phyloP scores from a whole-genome alignment of 495 filamentous ascomycete genomes.

The Penicillium malachiteum region DNA sequence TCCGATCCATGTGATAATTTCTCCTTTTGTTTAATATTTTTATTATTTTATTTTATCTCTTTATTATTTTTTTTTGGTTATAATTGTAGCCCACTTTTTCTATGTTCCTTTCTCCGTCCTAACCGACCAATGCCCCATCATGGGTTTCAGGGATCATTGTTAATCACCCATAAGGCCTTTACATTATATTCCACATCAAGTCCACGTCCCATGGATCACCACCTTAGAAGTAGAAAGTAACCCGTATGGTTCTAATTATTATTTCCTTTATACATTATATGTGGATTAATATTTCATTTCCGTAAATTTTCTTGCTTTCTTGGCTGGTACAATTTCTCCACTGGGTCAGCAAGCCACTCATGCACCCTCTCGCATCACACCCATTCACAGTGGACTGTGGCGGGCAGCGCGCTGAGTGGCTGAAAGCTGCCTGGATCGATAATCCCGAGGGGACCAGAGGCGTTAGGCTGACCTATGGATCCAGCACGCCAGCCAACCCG shows the following conservation, averaged over 20 bases:
- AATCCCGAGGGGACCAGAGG: constrained; percentile 16
- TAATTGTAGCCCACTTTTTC: not conserved
- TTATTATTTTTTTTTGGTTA: not conserved
- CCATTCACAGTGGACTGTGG: constrained; percentile 11
- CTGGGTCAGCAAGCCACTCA: constrained; percentile 1
- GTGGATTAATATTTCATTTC: not conserved
- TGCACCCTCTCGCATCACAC: constrained; percentile 15
- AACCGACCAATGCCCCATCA: not conserved
- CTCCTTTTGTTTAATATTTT: not conserved
- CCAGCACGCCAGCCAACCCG: constrained; percentile 14
- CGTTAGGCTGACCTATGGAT: constrained; percentile 16
- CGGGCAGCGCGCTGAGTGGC: constrained; percentile 30
- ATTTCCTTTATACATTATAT: not conserved
- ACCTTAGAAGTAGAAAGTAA: too few species aligned
- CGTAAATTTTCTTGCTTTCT: not conserved
- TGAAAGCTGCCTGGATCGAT: constrained; percentile 15
- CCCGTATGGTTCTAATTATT: not conserved
- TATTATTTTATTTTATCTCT: not conserved
- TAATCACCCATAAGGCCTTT: constrained; percentile 10
- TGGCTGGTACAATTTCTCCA: constrained; percentile 1
- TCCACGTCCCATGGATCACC: constrained; percentile 13
- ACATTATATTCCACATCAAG: not conserved
- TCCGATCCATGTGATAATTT: too few species aligned
- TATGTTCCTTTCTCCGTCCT: not conserved
- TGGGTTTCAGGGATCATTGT: constrained; percentile 16